Evolutionary conservation across 1,139 yeast genomes (phyloP), one percentile per base, ranked within the genome.

Genomic region (Nakaseomyces kungkrabaensis): DNA sequence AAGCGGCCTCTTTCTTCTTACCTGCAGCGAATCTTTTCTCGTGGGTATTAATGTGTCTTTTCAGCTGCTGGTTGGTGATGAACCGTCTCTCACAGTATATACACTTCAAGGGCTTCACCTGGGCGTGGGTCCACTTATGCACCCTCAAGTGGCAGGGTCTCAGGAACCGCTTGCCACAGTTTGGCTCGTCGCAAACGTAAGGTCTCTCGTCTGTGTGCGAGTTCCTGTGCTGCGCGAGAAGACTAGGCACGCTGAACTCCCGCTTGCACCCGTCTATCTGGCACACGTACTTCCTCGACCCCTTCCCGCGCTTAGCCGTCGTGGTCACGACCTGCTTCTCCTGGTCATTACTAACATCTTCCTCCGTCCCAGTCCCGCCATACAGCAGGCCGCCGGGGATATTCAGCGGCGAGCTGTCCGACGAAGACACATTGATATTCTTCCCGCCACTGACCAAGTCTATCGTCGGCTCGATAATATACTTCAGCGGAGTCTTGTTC

Each of bases 181-280:
- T 75, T 46, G 75, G 72, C 63, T 79, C 73, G 50, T 81, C 79
- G 67, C 97, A 89, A 50, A 72, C 77, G 63, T 76, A 88, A 1
- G 96, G 96, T 62, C 83, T 81, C 56, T 85, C 95, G 33, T 85
- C 81, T 1, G 87, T 78, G 67, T 89, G 96, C 37, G 85, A 77
- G 59, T 88, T 76, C 76, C 81, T 72, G 65, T 89, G 96, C 34
- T 76, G 78, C n/a, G 73, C 70, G 26, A 76, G 62, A 37, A 78
- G 62, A 9, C 79, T 72, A 1, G 82, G 82, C 52, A 77, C 68
- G 27, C 73, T 60, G 56, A 76, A 78, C 4, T 74, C 71, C 56
- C 76, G 77, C 31, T 58, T 68, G 54, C 83, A 78, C 1, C 54
- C 55, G 11, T 53, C 57, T 32, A 53, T 50, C 7, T 56, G 53